Percentiles rank a stretch among this genome's conserved stretches.
These are phyloP conservation scores for Ogataea ganodermae DNA, from an alignment of 805 yeast species.

Conservation along the genomic window DNA sequence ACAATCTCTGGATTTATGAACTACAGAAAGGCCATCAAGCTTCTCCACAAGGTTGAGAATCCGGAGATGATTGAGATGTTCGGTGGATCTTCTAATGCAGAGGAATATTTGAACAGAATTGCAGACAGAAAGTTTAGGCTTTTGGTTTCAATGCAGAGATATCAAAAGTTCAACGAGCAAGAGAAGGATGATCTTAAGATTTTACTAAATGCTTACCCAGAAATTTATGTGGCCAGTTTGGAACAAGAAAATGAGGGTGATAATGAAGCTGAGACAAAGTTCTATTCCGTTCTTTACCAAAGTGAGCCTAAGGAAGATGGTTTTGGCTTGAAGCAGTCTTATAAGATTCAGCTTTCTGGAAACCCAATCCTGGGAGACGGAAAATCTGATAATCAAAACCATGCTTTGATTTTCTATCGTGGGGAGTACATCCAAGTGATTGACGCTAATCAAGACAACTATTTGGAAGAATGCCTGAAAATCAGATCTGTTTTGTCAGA, in stretches of 20 bases:
- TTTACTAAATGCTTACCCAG: constrained; percentile 73
- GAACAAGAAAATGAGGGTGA: constrained; percentile 50
- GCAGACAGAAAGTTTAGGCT: constrained; percentile 79
- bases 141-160: constrained; percentile 86
- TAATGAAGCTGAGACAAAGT: constrained; percentile 33
- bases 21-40: constrained; percentile 69
- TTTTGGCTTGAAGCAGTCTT: constrained; percentile 51
- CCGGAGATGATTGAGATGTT: constrained; percentile 48
- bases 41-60: constrained; percentile 68
- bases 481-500: constrained; percentile 86
- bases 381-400: constrained; percentile 93
- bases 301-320: constrained; percentile 56
- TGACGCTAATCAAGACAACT: constrained; percentile 96
- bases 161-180: constrained; percentile 58
- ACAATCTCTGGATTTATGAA: constrained; percentile 85
- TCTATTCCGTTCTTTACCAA: constrained; percentile 70
- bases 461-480: constrained; percentile 90
- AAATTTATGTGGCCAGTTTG: constrained; percentile 55
- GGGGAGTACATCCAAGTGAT: constrained; percentile 95
- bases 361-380: constrained; percentile 97
- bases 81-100: constrained; percentile 46
- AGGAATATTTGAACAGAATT: constrained; percentile 69
- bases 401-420: constrained; percentile 79
- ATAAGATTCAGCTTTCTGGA: constrained; percentile 78
- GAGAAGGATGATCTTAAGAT: constrained; percentile 71